These are phyloP conservation scores for Xylaria sp. DNA, from an alignment of 2,329 filamentous ascomycete genomes.

Conservation along the genomic window DNA sequence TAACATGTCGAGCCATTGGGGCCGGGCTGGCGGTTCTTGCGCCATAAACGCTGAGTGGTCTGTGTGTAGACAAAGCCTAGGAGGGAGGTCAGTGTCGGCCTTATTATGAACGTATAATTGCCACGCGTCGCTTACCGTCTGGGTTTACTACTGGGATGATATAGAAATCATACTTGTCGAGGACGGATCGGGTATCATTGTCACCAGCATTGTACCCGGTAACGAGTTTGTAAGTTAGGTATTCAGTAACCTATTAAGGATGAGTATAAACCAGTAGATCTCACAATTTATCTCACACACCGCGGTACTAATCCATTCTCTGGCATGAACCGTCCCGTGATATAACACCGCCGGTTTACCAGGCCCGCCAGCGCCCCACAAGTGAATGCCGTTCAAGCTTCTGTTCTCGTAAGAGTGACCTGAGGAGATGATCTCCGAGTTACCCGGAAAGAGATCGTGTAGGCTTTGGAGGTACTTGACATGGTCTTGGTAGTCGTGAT, in stretches of 20 bases:
- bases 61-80: conserved; percentile 69
- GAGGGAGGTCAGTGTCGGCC: not conserved
- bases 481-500: conserved; percentile 63
- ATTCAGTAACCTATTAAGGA: conserved; percentile 53
- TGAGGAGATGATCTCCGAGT: conserved; percentile 58
- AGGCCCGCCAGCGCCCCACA: conserved; percentile 57
- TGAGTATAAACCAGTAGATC: conserved; percentile 12
- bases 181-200: conserved; percentile 52
- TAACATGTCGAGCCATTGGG: conserved; percentile 50
- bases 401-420: conserved; percentile 59
- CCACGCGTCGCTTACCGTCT: conserved; percentile 56
- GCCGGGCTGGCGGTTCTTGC: conserved; percentile 60
- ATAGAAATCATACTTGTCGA: conserved; percentile 72
- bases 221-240: conserved; percentile 58
- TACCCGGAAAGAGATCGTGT: conserved; percentile 54
- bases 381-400: conserved; percentile 67
- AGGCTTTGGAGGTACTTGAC: conserved; percentile 57
- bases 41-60: conserved; percentile 67
- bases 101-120: not conserved
- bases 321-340: conserved; percentile 63
- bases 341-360: conserved; percentile 61
- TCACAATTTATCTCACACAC: conserved; percentile 3
- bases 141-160: conserved; percentile 72
- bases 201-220: conserved; percentile 53
- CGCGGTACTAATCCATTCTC: conserved; percentile 65